Evolutionary conservation across 495 filamentous ascomycete species (phyloP).

Genomic region (Corynascus novoguineensis): DNA sequence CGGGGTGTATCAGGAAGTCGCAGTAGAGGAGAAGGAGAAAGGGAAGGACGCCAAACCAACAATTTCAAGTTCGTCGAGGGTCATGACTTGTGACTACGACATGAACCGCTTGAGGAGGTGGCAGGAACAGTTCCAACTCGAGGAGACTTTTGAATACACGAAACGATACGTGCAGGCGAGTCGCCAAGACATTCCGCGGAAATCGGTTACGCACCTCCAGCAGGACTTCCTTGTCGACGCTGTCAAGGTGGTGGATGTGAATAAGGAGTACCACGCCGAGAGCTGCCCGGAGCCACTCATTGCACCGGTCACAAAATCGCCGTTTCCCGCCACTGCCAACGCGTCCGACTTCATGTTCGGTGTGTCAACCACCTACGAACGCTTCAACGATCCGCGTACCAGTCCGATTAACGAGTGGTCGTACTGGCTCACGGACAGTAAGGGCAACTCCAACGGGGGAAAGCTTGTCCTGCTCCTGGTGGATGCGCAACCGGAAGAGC

Average conservation of each 20-base stretch:
- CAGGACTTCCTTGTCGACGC: constrained; percentile 41
- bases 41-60: constrained; percentile 10
- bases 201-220: constrained; percentile 43
- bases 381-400: constrained; percentile 39
- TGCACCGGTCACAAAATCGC: constrained; percentile 43
- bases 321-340: constrained; percentile 42
- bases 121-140: constrained; percentile 41
- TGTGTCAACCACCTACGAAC: constrained; percentile 44
- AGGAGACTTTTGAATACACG: constrained; percentile 46
- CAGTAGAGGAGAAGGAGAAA: constrained; percentile 21
- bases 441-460: constrained; percentile 45
- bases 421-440: constrained; percentile 46
- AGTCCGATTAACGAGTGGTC: constrained; percentile 45
- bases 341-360: constrained; percentile 50
- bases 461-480: constrained; percentile 43
- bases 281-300: constrained; percentile 43
- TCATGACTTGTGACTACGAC: constrained; percentile 45
- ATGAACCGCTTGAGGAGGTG: constrained; percentile 36
- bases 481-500: constrained; percentile 38
- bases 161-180: constrained; percentile 46
- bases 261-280: constrained; percentile 36
- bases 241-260: constrained; percentile 42
- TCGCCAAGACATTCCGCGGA: constrained; percentile 39
- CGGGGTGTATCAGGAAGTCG: constrained; percentile 1
- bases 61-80: constrained; percentile 17